Evolutionary conservation across 78 protist genomes (phyloP).

Genomic region (Planoprotostelium fungivorum): DNA sequence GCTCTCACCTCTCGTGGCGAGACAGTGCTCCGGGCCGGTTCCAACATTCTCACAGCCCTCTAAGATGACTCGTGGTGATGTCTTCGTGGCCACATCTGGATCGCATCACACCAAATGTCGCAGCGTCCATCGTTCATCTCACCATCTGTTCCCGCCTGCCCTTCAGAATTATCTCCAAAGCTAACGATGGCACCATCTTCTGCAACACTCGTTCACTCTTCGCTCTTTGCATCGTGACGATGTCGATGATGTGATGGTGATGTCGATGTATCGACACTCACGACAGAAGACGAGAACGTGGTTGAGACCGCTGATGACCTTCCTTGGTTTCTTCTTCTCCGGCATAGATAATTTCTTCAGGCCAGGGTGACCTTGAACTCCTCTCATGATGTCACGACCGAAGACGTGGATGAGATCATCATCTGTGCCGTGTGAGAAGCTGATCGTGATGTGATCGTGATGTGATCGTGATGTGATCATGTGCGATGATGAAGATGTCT

Average conservation of each 20-base stretch:
- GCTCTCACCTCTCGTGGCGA: too few relatives aligned
- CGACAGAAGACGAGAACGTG: neutral
- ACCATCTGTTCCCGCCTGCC: neutral
- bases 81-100: neutral
- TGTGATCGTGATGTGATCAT: neutral
- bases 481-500: neutral
- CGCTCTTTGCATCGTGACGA: too few relatives aligned
- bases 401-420: neutral
- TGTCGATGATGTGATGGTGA: too few relatives aligned
- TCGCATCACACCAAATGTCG: neutral
- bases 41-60: neutral
- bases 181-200: neutral
- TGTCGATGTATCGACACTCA: too few relatives aligned
- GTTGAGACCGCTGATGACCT: neutral
- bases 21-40: neutral
- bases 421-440: too few relatives aligned
- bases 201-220: neutral
- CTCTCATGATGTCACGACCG: neutral
- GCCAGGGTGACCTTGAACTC: neutral
- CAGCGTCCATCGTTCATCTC: neutral
- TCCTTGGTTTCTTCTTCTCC: neutral
- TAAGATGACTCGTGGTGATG: neutral
- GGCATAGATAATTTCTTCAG: too few relatives aligned
- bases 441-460: neutral
- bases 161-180: neutral